Evolutionary conservation across 306 rosid genomes (phyloP), one percentile per base, ranked within the genome.

Genomic region (Quercus alba): DNA sequence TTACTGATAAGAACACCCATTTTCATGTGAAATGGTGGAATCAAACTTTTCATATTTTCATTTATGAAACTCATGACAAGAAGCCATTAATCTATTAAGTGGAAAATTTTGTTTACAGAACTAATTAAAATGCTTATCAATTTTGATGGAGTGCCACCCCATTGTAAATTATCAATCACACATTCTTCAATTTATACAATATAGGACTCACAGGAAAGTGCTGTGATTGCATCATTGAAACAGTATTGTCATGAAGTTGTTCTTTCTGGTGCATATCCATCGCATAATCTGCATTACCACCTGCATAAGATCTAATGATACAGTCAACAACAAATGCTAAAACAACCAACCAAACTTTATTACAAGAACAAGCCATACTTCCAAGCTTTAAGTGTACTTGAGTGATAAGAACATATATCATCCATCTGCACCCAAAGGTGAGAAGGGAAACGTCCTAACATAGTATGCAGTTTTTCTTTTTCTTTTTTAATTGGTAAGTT

Each of bases 261-360:
- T 96, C 99, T 87, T 91, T 96, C 88, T 93, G 99, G 87, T 94
- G 97, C 93, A 96, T 91, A 81, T 96, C 97, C 93, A 96, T 89
- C 1, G 86, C 78, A 88, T 82, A 93, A 83, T 93, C 99, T 77
- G 93, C 85, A 86, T 81, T 88, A 80, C 89, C 97, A 84, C 98
- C 98, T 91, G 90, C 74, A 75, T 62, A 83, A 56, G 78, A 87
- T 79, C 84, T 80, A 81, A 68, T 58, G 77, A 73, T 41, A 77
- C 49, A 75, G 77, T 86, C 81, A 91, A 80, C 61, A 86, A 74
- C 56, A 82, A 71, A 69, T 44, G 61, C 21, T 31, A 41, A 74
- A 61, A 62, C 30, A 78, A 49, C 70, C 14, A 68, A 81, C 73
- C 59, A 73, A 33, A 73, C 57, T 71, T 64, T 64, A 30, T 30